A percentile compares a stretch with the other conserved stretches of the same genome.
phyloP scores from a whole-genome alignment of 2,329 filamentous ascomycete genomes.

The Arthrinium phaeospermum region DNA sequence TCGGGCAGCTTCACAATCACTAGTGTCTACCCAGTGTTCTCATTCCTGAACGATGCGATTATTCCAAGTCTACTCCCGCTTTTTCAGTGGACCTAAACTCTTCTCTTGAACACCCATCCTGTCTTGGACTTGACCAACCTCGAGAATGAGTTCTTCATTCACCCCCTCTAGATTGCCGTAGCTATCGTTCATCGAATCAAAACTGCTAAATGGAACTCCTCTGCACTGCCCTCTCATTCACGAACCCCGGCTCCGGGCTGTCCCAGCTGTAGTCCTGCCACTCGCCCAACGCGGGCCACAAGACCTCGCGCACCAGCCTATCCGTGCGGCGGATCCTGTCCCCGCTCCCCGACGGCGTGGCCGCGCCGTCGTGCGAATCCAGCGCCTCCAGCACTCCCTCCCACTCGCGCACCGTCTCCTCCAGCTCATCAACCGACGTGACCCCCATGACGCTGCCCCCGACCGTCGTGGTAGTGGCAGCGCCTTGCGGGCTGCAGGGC shows the following conservation, averaged over 20 bases:
- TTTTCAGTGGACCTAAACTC: neutral
- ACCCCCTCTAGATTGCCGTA: no score
- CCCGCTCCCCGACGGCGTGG: conserved; percentile 31
- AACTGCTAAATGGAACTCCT: conserved; percentile 32
- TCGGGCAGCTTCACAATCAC: no score
- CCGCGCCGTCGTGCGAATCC: conserved; percentile 36
- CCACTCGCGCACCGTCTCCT: conserved; percentile 66
- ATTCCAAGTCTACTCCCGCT: no score
- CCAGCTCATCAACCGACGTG: conserved; percentile 66
- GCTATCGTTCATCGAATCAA: no score
- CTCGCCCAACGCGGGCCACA: conserved; percentile 63
- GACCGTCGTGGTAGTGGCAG: conserved; percentile 37
- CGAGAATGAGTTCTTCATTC: no score
- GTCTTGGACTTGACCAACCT: neutral
- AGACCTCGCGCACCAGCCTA: conserved; percentile 43
- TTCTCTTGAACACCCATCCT: neutral
- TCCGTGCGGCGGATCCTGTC: conserved; percentile 43
- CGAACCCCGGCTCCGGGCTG: conserved; percentile 56
- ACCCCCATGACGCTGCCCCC: conserved; percentile 71
- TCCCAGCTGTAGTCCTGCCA: conserved; percentile 71
- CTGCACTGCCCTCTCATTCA: conserved; percentile 44
- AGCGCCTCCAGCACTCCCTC: conserved; percentile 55
- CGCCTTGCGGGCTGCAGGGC: conserved; percentile 27
- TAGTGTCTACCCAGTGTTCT: no score
- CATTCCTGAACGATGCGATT: no score